A percentile compares a stretch with the other conserved stretches of the same genome.
phyloP scores from a whole-genome alignment of 108 stramenopile genomes.

The Skeletonema marinoi region DNA sequence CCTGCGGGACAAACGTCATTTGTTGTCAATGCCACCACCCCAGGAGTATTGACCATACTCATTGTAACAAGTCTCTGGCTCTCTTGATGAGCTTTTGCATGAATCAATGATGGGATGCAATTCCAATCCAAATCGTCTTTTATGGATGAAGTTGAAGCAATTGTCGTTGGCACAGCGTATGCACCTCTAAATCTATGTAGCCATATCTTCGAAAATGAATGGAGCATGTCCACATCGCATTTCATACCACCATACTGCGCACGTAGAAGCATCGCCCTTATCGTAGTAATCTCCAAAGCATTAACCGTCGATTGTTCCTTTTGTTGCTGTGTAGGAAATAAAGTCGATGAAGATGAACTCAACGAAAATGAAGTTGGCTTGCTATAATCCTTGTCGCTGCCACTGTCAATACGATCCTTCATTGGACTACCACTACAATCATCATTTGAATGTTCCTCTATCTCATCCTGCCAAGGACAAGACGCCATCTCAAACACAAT shows the following conservation, averaged over 20 bases:
- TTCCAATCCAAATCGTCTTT: constrained; percentile 29
- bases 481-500: constrained; percentile 84
- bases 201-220: constrained; percentile 58
- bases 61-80: constrained; percentile 33
- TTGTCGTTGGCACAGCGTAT: neutral
- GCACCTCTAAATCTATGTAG: constrained; percentile 49
- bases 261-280: constrained; percentile 74
- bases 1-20: constrained; percentile 65
- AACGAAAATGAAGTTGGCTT: constrained; percentile 2
- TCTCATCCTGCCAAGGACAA: constrained; percentile 67
- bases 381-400: neutral
- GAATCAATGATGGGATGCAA: constrained; percentile 47
- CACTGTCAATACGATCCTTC: neutral
- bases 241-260: constrained; percentile 83
- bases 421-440: neutral
- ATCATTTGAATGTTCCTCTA: neutral
- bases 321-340: constrained; percentile 10
- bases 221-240: constrained; percentile 76
- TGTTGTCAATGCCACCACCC: constrained; percentile 38
- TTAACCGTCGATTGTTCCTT: neutral
- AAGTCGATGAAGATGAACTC: constrained; percentile 23
- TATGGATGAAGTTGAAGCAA: neutral
- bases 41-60: constrained; percentile 10
- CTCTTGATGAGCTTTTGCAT: constrained; percentile 31
- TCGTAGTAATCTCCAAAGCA: constrained; percentile 32